These are phyloP conservation scores for Starmerella stellata DNA, from an alignment of 805 yeast species.

Conservation along the genomic window DNA sequence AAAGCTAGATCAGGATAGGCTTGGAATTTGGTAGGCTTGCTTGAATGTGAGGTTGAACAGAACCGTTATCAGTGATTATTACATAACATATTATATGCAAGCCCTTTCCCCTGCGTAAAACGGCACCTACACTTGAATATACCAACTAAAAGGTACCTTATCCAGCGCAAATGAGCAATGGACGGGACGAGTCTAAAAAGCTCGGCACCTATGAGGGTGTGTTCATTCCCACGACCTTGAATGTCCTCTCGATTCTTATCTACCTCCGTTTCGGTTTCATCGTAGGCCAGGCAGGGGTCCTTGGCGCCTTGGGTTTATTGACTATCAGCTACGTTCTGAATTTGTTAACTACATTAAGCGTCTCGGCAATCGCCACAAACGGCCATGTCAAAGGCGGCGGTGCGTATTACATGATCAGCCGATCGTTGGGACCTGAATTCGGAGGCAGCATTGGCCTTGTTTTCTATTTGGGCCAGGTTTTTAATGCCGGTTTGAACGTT, in stretches of 20 bases:
- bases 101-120: too few relatives aligned
- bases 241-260: constrained; percentile 86
- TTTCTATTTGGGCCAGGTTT: constrained; percentile 83
- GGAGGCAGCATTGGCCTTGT: constrained; percentile 96
- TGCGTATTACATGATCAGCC: constrained; percentile 89
- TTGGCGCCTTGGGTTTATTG: constrained; percentile 55
- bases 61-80: too few relatives aligned
- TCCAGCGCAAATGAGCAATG: not conserved
- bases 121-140: too few relatives aligned
- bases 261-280: constrained; percentile 89
- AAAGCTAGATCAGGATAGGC: too few relatives aligned
- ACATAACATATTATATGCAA: too few relatives aligned
- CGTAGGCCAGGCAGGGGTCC: constrained; percentile 80
- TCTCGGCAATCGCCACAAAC: constrained; percentile 91
- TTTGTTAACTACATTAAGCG: constrained; percentile 67
- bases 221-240: constrained; percentile 80
- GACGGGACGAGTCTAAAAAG: constrained; percentile 24
- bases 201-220: constrained; percentile 77
- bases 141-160: too few relatives aligned
- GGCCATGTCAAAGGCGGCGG: constrained; percentile 98
- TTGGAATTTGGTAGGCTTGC: too few relatives aligned
- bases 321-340: constrained; percentile 62
- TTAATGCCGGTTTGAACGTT: constrained; percentile 76
- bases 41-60: too few relatives aligned
- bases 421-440: constrained; percentile 92